Conservation (phyloP, 805 yeast species). For the Brettanomyces naardenensis region DNA sequence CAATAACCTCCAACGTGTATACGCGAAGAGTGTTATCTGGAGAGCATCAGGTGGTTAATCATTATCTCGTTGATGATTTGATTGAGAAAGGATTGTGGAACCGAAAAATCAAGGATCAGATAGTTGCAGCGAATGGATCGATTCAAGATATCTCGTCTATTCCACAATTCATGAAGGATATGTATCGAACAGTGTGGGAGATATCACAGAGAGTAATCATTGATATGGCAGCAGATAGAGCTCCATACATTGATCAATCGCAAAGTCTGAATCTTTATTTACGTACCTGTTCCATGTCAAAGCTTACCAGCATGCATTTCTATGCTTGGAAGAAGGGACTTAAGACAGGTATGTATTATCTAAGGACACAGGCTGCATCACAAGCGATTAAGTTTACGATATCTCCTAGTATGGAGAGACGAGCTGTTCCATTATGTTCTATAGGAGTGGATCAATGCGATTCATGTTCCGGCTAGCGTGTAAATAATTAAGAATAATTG, state of each 20-base stretch:
- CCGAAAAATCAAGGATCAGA: slow-evolving; percentile 66
- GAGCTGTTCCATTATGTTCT: slow-evolving; percentile 13
- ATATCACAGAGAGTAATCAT: slow-evolving; percentile 50
- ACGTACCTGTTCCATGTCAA: slow-evolving; percentile 90
- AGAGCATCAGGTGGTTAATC: slow-evolving; percentile 88
- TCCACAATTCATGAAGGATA: slow-evolving; percentile 63
- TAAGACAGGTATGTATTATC: slow-evolving; percentile 97
- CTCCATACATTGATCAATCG: slow-evolving; percentile 82
- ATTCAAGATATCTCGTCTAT: slow-evolving; percentile 67
- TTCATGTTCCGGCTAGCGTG: slow-evolving; percentile 31
- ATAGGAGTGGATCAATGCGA: slow-evolving; percentile 27
- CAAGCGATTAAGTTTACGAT: slow-evolving; percentile 92
- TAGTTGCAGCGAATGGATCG: slow-evolving; percentile 77
- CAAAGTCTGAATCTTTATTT: slow-evolving; percentile 88
- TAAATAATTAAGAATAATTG: slow-evolving; percentile 2
- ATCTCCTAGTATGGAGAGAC: slow-evolving; percentile 30
- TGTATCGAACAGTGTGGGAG: slow-evolving; percentile 82
- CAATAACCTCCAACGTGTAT: slow-evolving; percentile 88
- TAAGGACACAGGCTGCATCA: slow-evolving; percentile 95
- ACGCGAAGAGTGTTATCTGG: slow-evolving; percentile 88
- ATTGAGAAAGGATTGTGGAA: slow-evolving; percentile 80
- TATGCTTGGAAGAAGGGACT: slow-evolving; percentile 98
- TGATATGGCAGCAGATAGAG: slow-evolving; percentile 67
- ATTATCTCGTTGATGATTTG: slow-evolving; percentile 74
- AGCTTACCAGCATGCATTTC: slow-evolving; percentile 95